A percentile compares a stretch with the other conserved stretches of the same genome.
These are phyloP conservation scores for Phalaenopsis aphrodite DNA, from an alignment of 106 monocot species.

Conservation along the genomic window DNA sequence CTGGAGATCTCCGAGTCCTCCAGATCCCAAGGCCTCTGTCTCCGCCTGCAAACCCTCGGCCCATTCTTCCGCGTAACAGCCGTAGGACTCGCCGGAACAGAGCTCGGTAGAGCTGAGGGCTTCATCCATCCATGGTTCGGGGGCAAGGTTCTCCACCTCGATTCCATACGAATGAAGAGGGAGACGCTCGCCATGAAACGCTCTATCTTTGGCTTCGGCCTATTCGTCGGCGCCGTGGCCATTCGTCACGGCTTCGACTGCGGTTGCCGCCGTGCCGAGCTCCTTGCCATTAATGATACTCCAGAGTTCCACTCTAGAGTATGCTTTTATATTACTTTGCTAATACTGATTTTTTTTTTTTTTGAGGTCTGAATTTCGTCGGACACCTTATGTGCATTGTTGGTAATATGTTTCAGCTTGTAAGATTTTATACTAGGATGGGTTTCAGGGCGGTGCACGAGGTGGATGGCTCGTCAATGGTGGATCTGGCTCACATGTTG, in stretches of 20 bases:
- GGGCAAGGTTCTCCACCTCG: conserved; percentile 48
- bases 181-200: conserved; percentile 46
- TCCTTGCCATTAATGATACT: conserved; percentile 66
- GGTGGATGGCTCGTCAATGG: conserved; percentile 55
- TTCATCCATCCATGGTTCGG: conserved; percentile 37
- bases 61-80: conserved; percentile 52
- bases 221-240: conserved; percentile 56
- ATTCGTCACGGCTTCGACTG: conserved; percentile 54
- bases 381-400: background rate
- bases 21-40: conserved; percentile 35
- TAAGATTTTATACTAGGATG: conserved; percentile 68
- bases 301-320: conserved; percentile 55
- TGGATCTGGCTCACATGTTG: conserved; percentile 61
- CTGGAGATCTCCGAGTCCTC: conserved; percentile 43
- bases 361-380: conserved; percentile 1
- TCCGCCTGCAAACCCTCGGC: conserved; percentile 35
- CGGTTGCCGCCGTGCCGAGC: conserved; percentile 47
- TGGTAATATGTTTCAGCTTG: conserved; percentile 35
- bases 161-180: conserved; percentile 51
- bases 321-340: background rate
- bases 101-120: conserved; percentile 52
- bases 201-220: conserved; percentile 50
- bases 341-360: background rate
- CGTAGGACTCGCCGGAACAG: conserved; percentile 7
- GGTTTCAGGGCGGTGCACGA: conserved; percentile 52